phyloP scores from a whole-genome alignment of 2,329 filamentous ascomycete species.

The Diaporthe sp. region DNA sequence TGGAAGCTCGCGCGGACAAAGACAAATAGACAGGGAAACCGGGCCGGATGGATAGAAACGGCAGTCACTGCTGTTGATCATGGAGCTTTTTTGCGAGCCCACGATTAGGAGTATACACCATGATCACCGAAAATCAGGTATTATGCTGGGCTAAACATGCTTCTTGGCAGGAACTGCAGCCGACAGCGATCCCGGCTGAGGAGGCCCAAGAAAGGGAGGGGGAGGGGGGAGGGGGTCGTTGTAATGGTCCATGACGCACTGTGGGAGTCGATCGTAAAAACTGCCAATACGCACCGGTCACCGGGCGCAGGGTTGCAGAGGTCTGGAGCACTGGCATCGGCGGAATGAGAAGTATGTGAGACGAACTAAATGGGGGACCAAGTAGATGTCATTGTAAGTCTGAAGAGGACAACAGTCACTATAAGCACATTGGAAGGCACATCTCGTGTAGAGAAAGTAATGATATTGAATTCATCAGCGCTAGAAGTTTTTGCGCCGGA shows the following conservation, averaged over 20 bases:
- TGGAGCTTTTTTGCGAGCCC: background rate
- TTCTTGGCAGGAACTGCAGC: background rate
- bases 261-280: background rate
- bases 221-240: background rate
- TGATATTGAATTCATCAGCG: background rate
- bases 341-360: background rate
- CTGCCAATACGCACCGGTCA: too few relatives aligned
- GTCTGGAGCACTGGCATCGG: too few relatives aligned
- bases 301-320: background rate
- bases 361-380: background rate
- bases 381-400: background rate
- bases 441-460: rapidly evolving
- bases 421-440: background rate
- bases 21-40: background rate
- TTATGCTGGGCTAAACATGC: background rate
- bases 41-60: background rate
- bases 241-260: background rate
- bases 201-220: background rate
- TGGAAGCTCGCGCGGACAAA: background rate
- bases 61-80: background rate
- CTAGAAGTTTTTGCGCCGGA: background rate
- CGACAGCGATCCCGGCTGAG: background rate
- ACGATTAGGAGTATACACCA: background rate
- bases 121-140: background rate
- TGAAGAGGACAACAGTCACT: background rate